These are phyloP conservation scores for Cystobasidiopsis lactophilus DNA, from an alignment of 768 basidiomycete species.

Conservation along the genomic window DNA sequence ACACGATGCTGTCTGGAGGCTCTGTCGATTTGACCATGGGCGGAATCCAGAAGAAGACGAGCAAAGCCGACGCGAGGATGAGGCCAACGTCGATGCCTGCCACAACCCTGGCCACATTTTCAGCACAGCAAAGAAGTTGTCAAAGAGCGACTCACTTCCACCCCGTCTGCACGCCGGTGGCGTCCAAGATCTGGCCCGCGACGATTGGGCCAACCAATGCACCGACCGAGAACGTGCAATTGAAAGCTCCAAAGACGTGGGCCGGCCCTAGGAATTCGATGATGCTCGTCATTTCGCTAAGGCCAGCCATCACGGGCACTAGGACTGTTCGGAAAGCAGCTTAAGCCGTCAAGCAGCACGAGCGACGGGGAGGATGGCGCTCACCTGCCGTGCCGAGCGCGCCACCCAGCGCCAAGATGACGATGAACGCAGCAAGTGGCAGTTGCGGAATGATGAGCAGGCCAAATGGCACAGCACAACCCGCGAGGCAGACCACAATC, in stretches of 20 bases:
- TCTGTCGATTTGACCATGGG: too few relatives aligned
- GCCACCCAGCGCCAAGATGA: not conserved
- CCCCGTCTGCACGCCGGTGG: not conserved
- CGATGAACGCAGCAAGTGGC: not conserved
- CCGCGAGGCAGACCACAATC: not conserved
- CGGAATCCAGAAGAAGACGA: too few relatives aligned
- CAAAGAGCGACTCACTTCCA: not conserved
- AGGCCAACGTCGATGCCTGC: too few relatives aligned
- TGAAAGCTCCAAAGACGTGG: not conserved
- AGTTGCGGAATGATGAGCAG: not conserved
- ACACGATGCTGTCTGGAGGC: too few relatives aligned
- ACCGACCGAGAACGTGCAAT: not conserved
- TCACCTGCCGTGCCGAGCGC: not conserved
- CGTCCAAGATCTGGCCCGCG: not conserved
- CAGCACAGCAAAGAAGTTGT: too few relatives aligned
- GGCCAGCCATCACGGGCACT: not conserved
- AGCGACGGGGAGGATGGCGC: too few relatives aligned
- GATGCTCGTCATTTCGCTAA: not conserved
- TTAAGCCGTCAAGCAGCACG: not conserved
- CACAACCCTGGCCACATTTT: too few relatives aligned
- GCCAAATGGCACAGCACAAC: not conserved
- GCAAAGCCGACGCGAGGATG: too few relatives aligned
- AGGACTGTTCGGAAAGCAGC: not conserved
- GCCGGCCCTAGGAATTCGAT: not conserved
- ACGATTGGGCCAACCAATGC: not conserved